Percentiles rank a stretch among this genome's conserved stretches.
Conservation (phyloP, 495 filamentous ascomycete species). For the Daldinia vernicosa region DNA sequence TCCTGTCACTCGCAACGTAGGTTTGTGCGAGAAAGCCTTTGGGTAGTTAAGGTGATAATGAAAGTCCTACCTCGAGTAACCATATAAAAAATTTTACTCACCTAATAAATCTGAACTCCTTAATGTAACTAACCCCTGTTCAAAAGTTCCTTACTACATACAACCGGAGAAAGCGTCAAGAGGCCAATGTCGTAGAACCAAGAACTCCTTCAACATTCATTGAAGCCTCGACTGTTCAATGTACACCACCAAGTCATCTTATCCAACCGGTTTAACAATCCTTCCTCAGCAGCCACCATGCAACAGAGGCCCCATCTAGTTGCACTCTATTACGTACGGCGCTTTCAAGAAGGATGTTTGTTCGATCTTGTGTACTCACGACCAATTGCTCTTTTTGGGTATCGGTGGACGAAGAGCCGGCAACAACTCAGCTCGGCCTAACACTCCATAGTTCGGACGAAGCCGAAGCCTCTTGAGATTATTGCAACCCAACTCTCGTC, state of each 20-base stretch:
- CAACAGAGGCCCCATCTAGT: conserved; percentile 6
- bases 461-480: conserved; percentile 21
- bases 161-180: conserved; percentile 7
- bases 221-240: conserved; percentile 9
- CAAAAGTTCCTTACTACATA: background rate
- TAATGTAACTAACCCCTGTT: conserved; percentile 16
- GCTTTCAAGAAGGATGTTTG: conserved; percentile 8
- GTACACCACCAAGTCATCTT: background rate
- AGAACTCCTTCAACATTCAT: background rate
- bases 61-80: conserved; percentile 9
- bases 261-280: background rate
- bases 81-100: conserved; percentile 7
- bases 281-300: conserved; percentile 36
- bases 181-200: conserved; percentile 19
- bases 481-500: conserved; percentile 16
- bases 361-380: background rate
- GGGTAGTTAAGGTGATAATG: conserved; percentile 3
- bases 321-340: conserved; percentile 23
- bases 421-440: conserved; percentile 33
- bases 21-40: background rate
- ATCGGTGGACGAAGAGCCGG: conserved; percentile 19
- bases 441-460: conserved; percentile 23
- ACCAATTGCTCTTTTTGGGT: conserved; percentile 27
- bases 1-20: background rate
- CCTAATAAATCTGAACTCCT: conserved; percentile 3